Conservation (phyloP, 2,329 filamentous ascomycete genomes). For the Metarhizium sp. region DNA sequence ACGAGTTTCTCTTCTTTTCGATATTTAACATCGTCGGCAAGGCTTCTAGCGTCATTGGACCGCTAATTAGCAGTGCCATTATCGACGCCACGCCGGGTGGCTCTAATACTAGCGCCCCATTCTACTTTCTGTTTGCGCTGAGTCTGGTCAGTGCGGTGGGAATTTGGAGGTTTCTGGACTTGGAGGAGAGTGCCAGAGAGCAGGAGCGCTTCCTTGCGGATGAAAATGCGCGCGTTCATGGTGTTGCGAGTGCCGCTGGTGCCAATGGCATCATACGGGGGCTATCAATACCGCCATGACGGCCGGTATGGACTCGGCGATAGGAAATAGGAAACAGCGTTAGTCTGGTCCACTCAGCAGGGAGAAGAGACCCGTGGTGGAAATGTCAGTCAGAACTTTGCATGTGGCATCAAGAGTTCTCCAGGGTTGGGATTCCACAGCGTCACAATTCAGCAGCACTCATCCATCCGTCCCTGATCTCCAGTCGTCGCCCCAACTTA, state of each 20-base stretch:
- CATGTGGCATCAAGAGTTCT: too few species aligned
- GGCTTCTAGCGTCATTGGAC: slow-evolving; percentile 58
- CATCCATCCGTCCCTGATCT: too few species aligned
- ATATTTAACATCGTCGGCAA: slow-evolving; percentile 62
- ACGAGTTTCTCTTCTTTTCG: slow-evolving; percentile 63
- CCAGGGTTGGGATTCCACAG: too few species aligned
- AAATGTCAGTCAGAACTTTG: too few species aligned
- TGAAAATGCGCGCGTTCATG: slow-evolving; percentile 15
- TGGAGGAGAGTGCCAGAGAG: slow-evolving; percentile 50
- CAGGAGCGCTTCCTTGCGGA: slow-evolving; percentile 44
- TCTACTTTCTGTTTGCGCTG: slow-evolving; percentile 56
- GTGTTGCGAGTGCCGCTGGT: not conserved
- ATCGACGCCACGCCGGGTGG: slow-evolving; percentile 48
- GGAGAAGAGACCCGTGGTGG: too few species aligned
- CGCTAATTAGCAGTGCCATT: slow-evolving; percentile 58
- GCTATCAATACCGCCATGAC: too few species aligned
- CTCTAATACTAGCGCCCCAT: slow-evolving; percentile 51
- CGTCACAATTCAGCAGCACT: too few species aligned
- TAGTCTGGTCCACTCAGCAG: too few species aligned
- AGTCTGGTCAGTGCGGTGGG: slow-evolving; percentile 44
- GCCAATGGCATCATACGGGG: not conserved
- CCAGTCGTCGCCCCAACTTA: too few species aligned
- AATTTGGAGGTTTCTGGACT: slow-evolving; percentile 46
- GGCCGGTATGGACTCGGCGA: too few species aligned
- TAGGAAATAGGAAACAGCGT: too few species aligned